Evolutionary conservation across 805 yeast species (phyloP), one percentile per base, ranked within the genome.

Genomic region (Jamesozyma lodderae): DNA sequence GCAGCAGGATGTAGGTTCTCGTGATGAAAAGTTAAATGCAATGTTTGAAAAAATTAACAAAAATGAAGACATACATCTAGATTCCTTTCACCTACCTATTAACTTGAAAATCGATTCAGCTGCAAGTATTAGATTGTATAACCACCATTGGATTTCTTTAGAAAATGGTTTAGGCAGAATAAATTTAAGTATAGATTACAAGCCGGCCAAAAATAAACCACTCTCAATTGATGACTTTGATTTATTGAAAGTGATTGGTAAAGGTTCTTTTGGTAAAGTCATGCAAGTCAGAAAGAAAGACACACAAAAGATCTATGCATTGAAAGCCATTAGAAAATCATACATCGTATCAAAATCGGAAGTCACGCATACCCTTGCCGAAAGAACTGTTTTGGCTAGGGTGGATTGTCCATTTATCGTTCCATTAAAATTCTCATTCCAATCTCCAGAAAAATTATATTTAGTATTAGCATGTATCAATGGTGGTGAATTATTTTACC

Each of bases 261-360:
- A 92, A 59, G 98, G 98, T 6, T 87, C 96, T 8, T 92, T 92
- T 59, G 98, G 98, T 37, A 92, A 92, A 63, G 98, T 92, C 38
- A 92, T 92, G 97, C 98, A 92, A 63, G 98, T 92, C 30, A 79
- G 87, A 46, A 92, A 92, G 64, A 85, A 84, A 51, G 98, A 92
- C 61, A 92, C 98, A 3, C 81, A 81, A 47, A 94, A 90, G 59
- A 79, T 92, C 18, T 92, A 92, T 60, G 98, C 98, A 1, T 68
- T 92, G 56, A 92, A 92, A 62, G 87, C 96, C 0, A 77, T 92
- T 45, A 72, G 97, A 51, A 92, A 92, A 59, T 85, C 94, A 15
- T 95, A 92, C 56, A 87, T 92, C 49, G 94, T 92, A 24, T 83
- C 94, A 20, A 77, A 94, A 56, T 77, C 86, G 65, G 98, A 92